Conservation (phyloP, 2,329 filamentous ascomycete species). For the Colletotrichum camelliae region DNA sequence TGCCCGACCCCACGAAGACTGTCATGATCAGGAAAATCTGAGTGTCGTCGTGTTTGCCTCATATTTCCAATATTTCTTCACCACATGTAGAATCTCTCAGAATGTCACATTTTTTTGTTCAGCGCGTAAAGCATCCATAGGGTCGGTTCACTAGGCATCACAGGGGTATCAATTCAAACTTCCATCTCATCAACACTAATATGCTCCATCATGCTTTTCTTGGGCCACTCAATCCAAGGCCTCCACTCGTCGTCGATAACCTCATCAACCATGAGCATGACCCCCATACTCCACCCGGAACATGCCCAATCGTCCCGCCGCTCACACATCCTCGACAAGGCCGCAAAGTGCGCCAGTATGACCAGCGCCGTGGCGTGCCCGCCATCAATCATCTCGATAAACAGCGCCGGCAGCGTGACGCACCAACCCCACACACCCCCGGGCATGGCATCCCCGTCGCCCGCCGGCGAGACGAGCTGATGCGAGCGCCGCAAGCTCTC, state of each 20-base stretch:
- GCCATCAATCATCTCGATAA: conserved; percentile 22
- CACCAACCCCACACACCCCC: conserved; percentile 20
- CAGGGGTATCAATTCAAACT: neutral
- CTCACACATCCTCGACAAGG: conserved; percentile 1
- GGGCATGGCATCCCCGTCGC: neutral
- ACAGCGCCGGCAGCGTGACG: conserved; percentile 16
- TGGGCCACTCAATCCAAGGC: conserved; percentile 24
- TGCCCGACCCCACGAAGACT: conserved; percentile 4
- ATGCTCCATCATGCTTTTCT: conserved; percentile 15
- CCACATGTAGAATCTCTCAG: neutral
- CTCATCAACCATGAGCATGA: conserved; percentile 18
- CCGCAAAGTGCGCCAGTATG: conserved; percentile 25
- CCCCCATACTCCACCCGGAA: conserved; percentile 20
- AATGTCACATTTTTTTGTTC: neutral
- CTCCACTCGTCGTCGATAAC: conserved; percentile 12
- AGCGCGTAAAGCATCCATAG: neutral
- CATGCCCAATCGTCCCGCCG: conserved; percentile 6
- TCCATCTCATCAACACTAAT: conserved; percentile 24
- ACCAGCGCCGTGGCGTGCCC: conserved; percentile 22
- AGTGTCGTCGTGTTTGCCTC: neutral
- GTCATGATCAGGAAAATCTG: conserved; percentile 13
- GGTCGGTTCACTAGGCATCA: neutral
- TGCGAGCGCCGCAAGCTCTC: conserved; percentile 18
- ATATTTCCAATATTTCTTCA: neutral
- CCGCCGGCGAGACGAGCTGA: neutral